Evolutionary conservation across 2,329 filamentous ascomycete genomes (phyloP).

Genomic region (Nannizziopsis barbatae): DNA sequence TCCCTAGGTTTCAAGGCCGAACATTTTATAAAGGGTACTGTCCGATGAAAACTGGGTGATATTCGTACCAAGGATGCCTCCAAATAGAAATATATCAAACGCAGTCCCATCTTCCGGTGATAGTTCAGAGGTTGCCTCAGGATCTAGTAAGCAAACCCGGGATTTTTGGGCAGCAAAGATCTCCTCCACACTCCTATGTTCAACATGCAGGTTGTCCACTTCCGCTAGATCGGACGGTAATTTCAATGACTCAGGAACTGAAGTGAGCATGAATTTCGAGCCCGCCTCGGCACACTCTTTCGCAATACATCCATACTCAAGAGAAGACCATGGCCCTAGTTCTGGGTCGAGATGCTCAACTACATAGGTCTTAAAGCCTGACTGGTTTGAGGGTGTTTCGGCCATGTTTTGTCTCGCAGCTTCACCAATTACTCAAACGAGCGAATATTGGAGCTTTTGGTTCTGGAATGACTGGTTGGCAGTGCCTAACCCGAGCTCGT

Average conservation of each 20-base stretch:
- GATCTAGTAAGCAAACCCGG: constrained; percentile 80
- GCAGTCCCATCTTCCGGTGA: constrained; percentile 66
- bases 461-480: no score
- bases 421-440: no score
- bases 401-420: neutral
- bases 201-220: constrained; percentile 54
- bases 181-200: constrained; percentile 68
- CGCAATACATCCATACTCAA: constrained; percentile 85
- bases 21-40: no score
- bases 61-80: constrained; percentile 73
- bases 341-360: constrained; percentile 96
- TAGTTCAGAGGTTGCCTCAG: constrained; percentile 68
- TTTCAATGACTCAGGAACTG: constrained; percentile 57
- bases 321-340: constrained; percentile 81
- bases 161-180: constrained; percentile 62
- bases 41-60: neutral
- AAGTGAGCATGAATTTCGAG: constrained; percentile 69
- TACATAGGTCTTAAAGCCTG: constrained; percentile 55
- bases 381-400: neutral
- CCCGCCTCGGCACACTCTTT: constrained; percentile 59
- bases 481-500: no score
- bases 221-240: constrained; percentile 50
- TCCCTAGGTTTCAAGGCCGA: no score
- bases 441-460: no score
- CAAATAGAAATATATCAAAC: constrained; percentile 91